Conservation (phyloP, 495 filamentous ascomycete species). For the Viridothelium virens region DNA sequence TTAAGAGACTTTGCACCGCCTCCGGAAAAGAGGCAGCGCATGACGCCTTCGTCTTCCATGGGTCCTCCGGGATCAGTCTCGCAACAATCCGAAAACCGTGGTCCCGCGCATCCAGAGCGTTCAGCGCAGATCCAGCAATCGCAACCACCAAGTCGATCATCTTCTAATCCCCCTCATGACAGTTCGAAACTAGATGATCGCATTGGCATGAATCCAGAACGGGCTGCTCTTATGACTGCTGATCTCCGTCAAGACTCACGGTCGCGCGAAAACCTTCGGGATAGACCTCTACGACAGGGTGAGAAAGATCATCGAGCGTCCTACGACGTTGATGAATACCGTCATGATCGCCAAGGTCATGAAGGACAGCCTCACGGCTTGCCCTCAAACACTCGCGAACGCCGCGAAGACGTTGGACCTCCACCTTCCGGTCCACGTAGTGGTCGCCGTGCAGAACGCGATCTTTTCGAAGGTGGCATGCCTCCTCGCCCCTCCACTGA, state of each 20-base stretch:
- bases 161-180: conserved; percentile 18
- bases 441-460: conserved; percentile 22
- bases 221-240: conserved; percentile 45
- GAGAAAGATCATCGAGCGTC: conserved; percentile 3
- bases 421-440: conserved; percentile 33
- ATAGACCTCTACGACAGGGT: neutral
- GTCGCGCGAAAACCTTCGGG: conserved; percentile 15
- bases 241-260: conserved; percentile 10
- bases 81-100: neutral
- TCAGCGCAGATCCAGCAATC: conserved; percentile 8
- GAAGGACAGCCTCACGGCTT: conserved; percentile 13
- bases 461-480: conserved; percentile 24
- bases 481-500: conserved; percentile 21
- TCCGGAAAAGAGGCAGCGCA: neutral
- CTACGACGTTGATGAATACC: conserved; percentile 19
- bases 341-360: conserved; percentile 18
- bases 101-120: neutral
- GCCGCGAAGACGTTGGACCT: conserved; percentile 24
- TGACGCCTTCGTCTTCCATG: conserved; percentile 12
- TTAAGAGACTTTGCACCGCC: conserved; percentile 3
- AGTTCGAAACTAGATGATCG: conserved; percentile 22
- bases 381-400: conserved; percentile 21
- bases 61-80: conserved; percentile 15
- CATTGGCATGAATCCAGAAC: conserved; percentile 45
- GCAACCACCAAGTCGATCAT: conserved; percentile 9